Evolutionary conservation across 352 stramenopile species (phyloP), one percentile per base, ranked within the genome.

Genomic region (Phytophthora capsici): DNA sequence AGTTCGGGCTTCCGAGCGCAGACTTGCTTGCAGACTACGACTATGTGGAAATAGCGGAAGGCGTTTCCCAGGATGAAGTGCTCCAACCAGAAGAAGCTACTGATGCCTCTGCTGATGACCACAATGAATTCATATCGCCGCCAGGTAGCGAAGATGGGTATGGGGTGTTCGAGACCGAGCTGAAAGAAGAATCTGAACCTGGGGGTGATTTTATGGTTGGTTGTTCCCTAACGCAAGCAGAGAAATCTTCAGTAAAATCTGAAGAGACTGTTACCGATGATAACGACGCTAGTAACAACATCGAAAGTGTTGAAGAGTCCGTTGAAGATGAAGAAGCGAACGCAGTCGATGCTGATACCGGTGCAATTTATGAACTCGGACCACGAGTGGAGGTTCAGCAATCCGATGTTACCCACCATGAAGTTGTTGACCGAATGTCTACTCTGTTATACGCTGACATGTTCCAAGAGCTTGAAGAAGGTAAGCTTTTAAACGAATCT

Each of bases 381-480:
- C 16, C 16, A 51, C 16, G 7, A 13, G 19, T 17, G 17, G 49
- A 63, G 23, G 20, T 9, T 37, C 36, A 38, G n/a, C 20, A 1
- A 41, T 12, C 19, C n/a, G 6, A 40, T 37, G 41, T 12, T 40
- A 12, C 25, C 17, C 50, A 6, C 57, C 12, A 58, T 0, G 49
- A 60, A 46, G 6, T 53, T 23, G 28, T 22, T 16, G 56, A 71
- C 37, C 60, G 57, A 38, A 54, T 78, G 25, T n/a, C 64, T 36
- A 45, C 58, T 13, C 25, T 74, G 22, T 14, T 83, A 6, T 72
- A 69, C 8, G 25, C 41, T 9, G 53, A 71, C 17, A 32, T 83
- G 25, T 49, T 75, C 5, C 32, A 68, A 45, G 20, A 49, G 1
- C 14, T 75, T 0, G 46, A 59, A 19, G 28, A 56, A 19, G 66